A percentile compares a stretch with the other conserved stretches of the same genome.
Evolutionary conservation across 1,139 yeast species (phyloP).

Genomic region (Yamadazyma oceani): DNA sequence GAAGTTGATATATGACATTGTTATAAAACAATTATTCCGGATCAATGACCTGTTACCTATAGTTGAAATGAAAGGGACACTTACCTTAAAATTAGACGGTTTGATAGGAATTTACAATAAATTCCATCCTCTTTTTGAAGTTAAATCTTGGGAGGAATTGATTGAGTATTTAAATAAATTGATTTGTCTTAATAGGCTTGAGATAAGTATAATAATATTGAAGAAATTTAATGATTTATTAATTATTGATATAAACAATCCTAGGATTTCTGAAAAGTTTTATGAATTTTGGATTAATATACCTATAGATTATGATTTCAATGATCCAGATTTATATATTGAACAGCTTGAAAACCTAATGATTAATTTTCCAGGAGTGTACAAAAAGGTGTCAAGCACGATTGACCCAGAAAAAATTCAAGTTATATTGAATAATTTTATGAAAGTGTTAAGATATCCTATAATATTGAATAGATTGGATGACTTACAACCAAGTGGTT

Average conservation of each 20-base stretch:
- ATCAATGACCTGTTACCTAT: slow-evolving; percentile 17
- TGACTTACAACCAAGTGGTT: slow-evolving; percentile 46
- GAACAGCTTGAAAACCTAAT: slow-evolving; percentile 55
- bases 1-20: slow-evolving; percentile 53
- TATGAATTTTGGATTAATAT: slow-evolving; percentile 67
- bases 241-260: slow-evolving; percentile 4
- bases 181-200: slow-evolving; percentile 41
- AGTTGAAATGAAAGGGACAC: slow-evolving; percentile 57
- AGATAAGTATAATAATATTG: slow-evolving; percentile 53
- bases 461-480: slow-evolving; percentile 54
- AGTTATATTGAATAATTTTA: slow-evolving; percentile 47
- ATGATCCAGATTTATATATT: slow-evolving; percentile 50
- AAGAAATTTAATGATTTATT: slow-evolving; percentile 52
- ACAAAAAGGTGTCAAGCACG: slow-evolving; percentile 27
- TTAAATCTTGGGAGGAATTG: slow-evolving; percentile 51
- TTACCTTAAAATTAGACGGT: slow-evolving; percentile 59
- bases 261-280: slow-evolving; percentile 38
- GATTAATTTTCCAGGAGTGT: slow-evolving; percentile 49
- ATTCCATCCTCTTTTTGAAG: slow-evolving; percentile 22
- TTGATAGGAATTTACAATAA: slow-evolving; percentile 50
- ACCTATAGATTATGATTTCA: slow-evolving; percentile 58
- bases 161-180: slow-evolving; percentile 46
- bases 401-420: slow-evolving; percentile 32
- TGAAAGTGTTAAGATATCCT: slow-evolving; percentile 67
- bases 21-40: slow-evolving; percentile 28